A percentile compares a stretch with the other conserved stretches of the same genome.
Evolutionary conservation across 805 yeast species (phyloP).

Genomic region (Priceomyces castillae): DNA sequence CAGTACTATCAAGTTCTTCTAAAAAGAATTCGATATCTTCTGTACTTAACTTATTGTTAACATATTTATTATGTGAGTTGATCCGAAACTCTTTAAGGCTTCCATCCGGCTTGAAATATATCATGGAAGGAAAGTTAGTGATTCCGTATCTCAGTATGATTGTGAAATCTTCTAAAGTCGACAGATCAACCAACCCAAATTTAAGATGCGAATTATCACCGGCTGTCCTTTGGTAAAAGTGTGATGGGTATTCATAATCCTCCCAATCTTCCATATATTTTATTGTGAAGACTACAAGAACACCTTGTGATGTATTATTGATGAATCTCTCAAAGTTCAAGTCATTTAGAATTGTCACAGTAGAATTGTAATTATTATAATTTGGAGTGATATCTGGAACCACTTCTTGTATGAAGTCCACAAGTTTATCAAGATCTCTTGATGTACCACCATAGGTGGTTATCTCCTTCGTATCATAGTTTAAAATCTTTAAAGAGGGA

Average conservation of each 20-base stretch:
- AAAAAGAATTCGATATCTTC: conserved; percentile 12
- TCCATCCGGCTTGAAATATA: conserved; percentile 25
- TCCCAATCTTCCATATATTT: conserved; percentile 29
- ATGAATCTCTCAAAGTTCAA: conserved; percentile 4
- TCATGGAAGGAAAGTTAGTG: conserved; percentile 32
- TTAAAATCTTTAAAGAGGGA: conserved; percentile 50
- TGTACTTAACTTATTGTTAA: conserved; percentile 16
- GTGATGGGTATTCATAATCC: conserved; percentile 30
- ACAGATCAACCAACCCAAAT: conserved; percentile 27
- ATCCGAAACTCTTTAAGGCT: conserved; percentile 24
- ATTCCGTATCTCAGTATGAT: conserved; percentile 24
- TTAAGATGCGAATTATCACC: conserved; percentile 8
- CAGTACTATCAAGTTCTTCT: conserved; percentile 17
- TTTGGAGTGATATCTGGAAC: conserved; percentile 19
- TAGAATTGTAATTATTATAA: conserved; percentile 18
- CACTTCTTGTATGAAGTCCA: conserved; percentile 20
- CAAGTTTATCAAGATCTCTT: conserved; percentile 18
- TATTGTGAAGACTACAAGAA: conserved; percentile 24
- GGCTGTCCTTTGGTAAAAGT: conserved; percentile 33
- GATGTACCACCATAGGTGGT: conserved; percentile 30
- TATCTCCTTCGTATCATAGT: conserved; percentile 39
- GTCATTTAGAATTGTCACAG: conserved; percentile 12
- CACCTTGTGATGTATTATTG: conserved; percentile 8
- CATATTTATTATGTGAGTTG: conserved; percentile 17
- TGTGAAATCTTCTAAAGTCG: conserved; percentile 15